Evolutionary conservation across 805 yeast species (phyloP).

Genomic region (Lipomyces lipofer): DNA sequence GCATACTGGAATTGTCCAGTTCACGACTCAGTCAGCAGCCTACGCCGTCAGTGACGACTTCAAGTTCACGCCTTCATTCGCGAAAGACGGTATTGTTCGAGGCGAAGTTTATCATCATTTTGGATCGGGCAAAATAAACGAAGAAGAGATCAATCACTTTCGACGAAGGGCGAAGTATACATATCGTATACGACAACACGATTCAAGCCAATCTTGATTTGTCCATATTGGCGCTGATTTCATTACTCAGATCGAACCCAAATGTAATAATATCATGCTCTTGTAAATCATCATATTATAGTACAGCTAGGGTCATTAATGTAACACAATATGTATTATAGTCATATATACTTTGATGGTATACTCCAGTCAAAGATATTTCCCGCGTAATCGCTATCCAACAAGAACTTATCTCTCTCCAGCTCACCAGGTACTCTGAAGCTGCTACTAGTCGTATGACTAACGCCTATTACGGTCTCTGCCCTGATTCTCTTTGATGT

Average conservation of each 20-base stretch:
- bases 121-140: slow-evolving; percentile 18
- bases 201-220: neutral
- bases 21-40: slow-evolving; percentile 19
- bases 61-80: slow-evolving; percentile 13
- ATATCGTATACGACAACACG: no score
- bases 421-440: slow-evolving; percentile 27
- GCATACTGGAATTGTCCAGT: slow-evolving; percentile 8
- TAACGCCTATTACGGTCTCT: neutral
- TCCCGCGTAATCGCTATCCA: slow-evolving; percentile 9
- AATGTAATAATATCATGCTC: no score
- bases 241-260: no score
- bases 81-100: slow-evolving; percentile 8
- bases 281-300: no score
- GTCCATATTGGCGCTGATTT: no score
- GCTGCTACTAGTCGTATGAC: slow-evolving; percentile 7
- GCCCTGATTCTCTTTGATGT: neutral
- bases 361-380: slow-evolving; percentile 21
- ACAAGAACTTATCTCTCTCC: slow-evolving; percentile 22
- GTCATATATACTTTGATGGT: slow-evolving; percentile 31
- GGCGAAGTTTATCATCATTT: slow-evolving; percentile 17
- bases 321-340: no score
- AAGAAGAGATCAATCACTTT: slow-evolving; percentile 11
- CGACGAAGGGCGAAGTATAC: slow-evolving; percentile 15
- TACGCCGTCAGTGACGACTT: slow-evolving; percentile 20
- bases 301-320: no score